phyloP scores from a whole-genome alignment of 306 rosid genomes.

The Medicago arabica region DNA sequence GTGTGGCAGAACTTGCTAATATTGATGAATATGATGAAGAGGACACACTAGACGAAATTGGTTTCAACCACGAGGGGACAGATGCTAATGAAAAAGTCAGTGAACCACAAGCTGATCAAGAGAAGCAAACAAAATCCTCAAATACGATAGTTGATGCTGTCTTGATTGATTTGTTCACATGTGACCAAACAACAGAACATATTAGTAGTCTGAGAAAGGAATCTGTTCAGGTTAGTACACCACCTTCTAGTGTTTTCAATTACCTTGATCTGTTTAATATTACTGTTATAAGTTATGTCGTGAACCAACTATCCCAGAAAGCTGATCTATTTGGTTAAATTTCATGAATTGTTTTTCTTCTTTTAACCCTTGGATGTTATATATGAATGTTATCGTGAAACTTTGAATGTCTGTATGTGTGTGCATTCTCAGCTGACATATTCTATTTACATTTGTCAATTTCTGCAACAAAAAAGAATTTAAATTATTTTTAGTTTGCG shows the following conservation, averaged over 20 bases:
- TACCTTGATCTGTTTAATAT: conserved; percentile 2
- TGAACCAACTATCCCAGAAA: conserved; percentile 1
- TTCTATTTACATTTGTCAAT: neutral
- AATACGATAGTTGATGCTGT: conserved; percentile 22
- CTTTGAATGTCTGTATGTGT: neutral
- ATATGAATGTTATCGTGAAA: neutral
- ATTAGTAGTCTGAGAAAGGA: conserved; percentile 31
- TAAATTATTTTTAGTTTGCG: neutral
- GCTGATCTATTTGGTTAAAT: neutral
- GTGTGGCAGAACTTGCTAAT: neutral
- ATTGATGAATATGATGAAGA: conserved; percentile 34
- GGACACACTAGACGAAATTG: conserved; percentile 11
- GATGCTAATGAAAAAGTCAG: conserved; percentile 2
- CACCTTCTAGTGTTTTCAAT: neutral
- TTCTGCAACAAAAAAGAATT: neutral
- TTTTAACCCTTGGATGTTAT: neutral
- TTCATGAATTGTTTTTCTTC: neutral
- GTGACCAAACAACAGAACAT: conserved; percentile 51
- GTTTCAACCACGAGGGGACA: conserved; percentile 34
- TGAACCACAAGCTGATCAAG: conserved; percentile 40
- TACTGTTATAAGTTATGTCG: conserved; percentile 1
- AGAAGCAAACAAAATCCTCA: conserved; percentile 30
- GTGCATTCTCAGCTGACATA: conserved; percentile 14
- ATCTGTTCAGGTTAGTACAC: conserved; percentile 49
- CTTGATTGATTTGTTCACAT: conserved; percentile 47